phyloP scores from a whole-genome alignment of 805 yeast species.

The Ogataea siamensis region DNA sequence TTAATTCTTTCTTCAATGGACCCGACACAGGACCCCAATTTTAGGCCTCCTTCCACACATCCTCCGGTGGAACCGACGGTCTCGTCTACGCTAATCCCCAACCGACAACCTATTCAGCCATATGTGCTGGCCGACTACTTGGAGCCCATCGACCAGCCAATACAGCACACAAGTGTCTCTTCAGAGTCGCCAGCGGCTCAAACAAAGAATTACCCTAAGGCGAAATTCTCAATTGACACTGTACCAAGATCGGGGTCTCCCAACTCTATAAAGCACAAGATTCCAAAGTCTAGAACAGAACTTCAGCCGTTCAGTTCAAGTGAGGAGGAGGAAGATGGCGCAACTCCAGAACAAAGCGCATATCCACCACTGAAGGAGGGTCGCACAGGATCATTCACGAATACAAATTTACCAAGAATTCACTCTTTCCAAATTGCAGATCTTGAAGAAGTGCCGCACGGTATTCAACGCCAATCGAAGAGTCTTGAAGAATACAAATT shows the following conservation, averaged over 20 bases:
- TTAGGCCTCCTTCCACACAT: slow-evolving; percentile 76
- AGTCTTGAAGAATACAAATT: slow-evolving; percentile 66
- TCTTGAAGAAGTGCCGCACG: slow-evolving; percentile 95
- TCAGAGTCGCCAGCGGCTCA: slow-evolving; percentile 1
- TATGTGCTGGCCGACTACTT: slow-evolving; percentile 74
- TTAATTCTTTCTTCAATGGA: slow-evolving; percentile 55
- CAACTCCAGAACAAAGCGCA: background rate
- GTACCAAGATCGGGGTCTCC: slow-evolving; percentile 39
- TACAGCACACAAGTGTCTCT: slow-evolving; percentile 45
- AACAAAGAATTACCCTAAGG: slow-evolving; percentile 5
- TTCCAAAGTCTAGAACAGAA: slow-evolving; percentile 50
- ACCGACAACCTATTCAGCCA: slow-evolving; percentile 73
- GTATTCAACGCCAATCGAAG: slow-evolving; percentile 84
- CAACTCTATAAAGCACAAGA: slow-evolving; percentile 27
- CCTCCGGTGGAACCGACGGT: slow-evolving; percentile 62
- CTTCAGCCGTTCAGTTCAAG: slow-evolving; percentile 55
- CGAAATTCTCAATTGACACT: slow-evolving; percentile 21
- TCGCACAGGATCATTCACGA: slow-evolving; percentile 33
- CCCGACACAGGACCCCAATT: slow-evolving; percentile 89
- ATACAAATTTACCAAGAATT: slow-evolving; percentile 39
- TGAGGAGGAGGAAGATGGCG: slow-evolving; percentile 40
- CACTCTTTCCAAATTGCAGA: slow-evolving; percentile 76
- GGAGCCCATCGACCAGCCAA: slow-evolving; percentile 70
- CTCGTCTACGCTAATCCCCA: slow-evolving; percentile 67
- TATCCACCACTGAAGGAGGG: slow-evolving; percentile 12